Evolutionary conservation across 371 early-diverging fungal genomes (phyloP).

Genomic region (Mucor piriformis): DNA sequence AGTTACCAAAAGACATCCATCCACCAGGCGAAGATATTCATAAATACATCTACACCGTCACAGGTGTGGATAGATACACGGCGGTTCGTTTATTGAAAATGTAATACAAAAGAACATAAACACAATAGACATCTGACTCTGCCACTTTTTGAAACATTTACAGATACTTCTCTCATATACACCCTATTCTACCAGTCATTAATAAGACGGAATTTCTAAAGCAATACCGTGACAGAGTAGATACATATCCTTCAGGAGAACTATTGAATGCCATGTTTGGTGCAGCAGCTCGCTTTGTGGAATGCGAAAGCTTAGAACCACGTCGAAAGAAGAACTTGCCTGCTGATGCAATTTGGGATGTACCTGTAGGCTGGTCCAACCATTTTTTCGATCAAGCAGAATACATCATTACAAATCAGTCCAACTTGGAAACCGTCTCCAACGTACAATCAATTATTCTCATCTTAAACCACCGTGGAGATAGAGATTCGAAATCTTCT

Average conservation of each 20-base stretch:
- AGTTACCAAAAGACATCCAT: constrained; percentile 20
- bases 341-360: constrained; percentile 39
- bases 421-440: constrained; percentile 28
- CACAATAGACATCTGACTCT: not conserved
- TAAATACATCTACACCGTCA: constrained; percentile 33
- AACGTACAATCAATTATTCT: constrained; percentile 46
- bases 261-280: constrained; percentile 52
- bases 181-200: constrained; percentile 44
- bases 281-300: constrained; percentile 48
- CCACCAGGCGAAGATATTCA: constrained; percentile 18
- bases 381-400: constrained; percentile 46
- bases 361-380: constrained; percentile 46
- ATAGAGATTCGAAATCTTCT: constrained; percentile 41
- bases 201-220: constrained; percentile 41
- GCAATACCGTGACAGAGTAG: constrained; percentile 39
- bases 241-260: constrained; percentile 34
- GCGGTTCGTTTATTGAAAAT: constrained; percentile 39
- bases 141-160: not conserved
- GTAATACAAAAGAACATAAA: constrained; percentile 16
- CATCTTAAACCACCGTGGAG: constrained; percentile 37
- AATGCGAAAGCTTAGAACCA: constrained; percentile 31
- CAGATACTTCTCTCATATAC: constrained; percentile 47
- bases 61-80: constrained; percentile 39
- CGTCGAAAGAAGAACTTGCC: constrained; percentile 16
- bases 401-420: constrained; percentile 22